Conservation (phyloP, 441 rosid species). For the Iberis amara region DNA sequence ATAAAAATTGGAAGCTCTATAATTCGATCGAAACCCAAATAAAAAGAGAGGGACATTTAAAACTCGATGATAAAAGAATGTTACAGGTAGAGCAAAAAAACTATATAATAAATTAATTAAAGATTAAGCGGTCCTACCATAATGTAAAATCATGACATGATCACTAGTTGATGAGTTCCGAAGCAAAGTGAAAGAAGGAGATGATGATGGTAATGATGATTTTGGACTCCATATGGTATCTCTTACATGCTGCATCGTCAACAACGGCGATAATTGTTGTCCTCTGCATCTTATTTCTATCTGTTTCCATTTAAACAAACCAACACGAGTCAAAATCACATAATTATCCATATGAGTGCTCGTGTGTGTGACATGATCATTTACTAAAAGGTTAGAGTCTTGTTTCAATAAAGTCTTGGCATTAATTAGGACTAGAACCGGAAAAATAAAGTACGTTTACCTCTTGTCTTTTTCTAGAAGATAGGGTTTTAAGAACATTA, state of each 20-base stretch:
- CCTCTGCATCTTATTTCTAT: constrained; percentile 90
- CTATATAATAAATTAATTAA: neutral
- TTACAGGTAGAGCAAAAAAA: constrained; percentile 1
- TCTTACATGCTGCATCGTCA: constrained; percentile 89
- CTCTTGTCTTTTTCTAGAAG: too few species aligned
- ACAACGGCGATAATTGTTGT: constrained; percentile 61
- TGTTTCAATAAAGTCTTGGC: too few species aligned
- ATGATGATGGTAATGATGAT: constrained; percentile 30
- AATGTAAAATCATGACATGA: constrained; percentile 82
- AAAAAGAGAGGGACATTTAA: constrained; percentile 18
- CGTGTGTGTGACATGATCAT: constrained; percentile 1
- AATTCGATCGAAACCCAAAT: constrained; percentile 17
- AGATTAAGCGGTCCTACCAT: constrained; percentile 49
- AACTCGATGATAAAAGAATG: constrained; percentile 15
- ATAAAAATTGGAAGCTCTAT: too few species aligned
- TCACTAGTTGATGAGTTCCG: constrained; percentile 55
- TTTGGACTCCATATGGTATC: constrained; percentile 73
- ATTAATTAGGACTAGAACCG: too few species aligned
- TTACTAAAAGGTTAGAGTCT: neutral
- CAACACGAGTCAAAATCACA: constrained; percentile 10
- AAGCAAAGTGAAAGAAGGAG: constrained; percentile 44
- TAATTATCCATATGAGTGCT: neutral
- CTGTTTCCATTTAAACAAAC: constrained; percentile 42
- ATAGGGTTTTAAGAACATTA: too few species aligned
- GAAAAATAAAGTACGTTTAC: too few species aligned